Base-by-base conservation (phyloP, 1,139 yeast genomes). In the Zygoascus meyerae region DNA sequence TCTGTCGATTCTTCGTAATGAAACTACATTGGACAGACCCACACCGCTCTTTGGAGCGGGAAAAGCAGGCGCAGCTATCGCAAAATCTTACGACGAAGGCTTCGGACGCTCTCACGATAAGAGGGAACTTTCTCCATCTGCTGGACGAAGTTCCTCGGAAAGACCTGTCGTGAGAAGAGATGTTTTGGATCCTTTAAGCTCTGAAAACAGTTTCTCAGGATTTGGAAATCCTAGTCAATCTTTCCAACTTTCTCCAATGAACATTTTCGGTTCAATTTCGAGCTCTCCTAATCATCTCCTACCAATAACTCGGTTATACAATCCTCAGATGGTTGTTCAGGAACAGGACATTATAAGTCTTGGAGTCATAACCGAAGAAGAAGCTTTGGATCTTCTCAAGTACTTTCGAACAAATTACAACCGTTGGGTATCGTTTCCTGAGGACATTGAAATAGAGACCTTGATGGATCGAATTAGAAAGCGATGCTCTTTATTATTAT, bases 371-470 rank as follows among this genome's bases (percentile, higher is more conserved):
- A 61, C 78, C 0, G 62, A 71, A 42, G 63, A 64, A 2, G 81
- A 81, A 55, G 77, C 78, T 0, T 57, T 72, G 7, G 72, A 70
- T 31, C 63, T 84, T 35, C 64, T 85, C 54, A 71, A 72, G 45
- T 77, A 75, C 47, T 85, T 85, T 59, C 68, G 85, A 43, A 75
- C 79, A 48, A 74, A 83, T 57, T 84, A 81, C 58, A 87, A 89
- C 8, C 69, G 86, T 35, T 85, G 95, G 95, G 81, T 83, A 2
- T 80, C 86, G 49, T 79, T 85, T 47, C 89, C 92, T 0, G 73
- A 75, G 39, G 68, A 68, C 18, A 62, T 77, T 34, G 65, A 79
- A 1, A 73, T 83, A 0, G 74, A 68, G 15, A 70, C 66, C 18
- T 65, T 85, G 34, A 68, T 84, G 8, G 74, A 70, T n/a, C 64